phyloP scores from a whole-genome alignment of 192 early-diverging fungal genomes.

The Mortierella alpina region DNA sequence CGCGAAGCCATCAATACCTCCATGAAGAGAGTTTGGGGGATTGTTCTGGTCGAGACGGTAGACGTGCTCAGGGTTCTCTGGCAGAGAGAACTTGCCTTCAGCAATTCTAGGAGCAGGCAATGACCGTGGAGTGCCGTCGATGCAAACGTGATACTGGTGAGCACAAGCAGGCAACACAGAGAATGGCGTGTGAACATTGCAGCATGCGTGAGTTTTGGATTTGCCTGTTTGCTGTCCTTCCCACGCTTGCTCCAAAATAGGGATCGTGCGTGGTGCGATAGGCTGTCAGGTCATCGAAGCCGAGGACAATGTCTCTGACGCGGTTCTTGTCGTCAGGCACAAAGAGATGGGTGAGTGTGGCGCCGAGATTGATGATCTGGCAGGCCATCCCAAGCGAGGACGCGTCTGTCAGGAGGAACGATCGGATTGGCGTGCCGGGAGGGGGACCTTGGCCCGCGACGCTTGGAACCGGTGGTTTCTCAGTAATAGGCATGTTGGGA shows the following conservation, averaged over 20 bases:
- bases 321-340: slow-evolving; percentile 57
- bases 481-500: slow-evolving; percentile 19
- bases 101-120: slow-evolving; percentile 60
- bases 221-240: slow-evolving; percentile 80
- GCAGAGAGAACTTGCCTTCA: slow-evolving; percentile 71
- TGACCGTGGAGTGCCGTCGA: background rate
- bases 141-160: too few species aligned
- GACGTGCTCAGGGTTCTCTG: slow-evolving; percentile 38
- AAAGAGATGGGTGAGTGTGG: slow-evolving; percentile 74
- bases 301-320: slow-evolving; percentile 76
- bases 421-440: slow-evolving; percentile 33
- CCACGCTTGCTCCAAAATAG: slow-evolving; percentile 85
- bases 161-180: background rate
- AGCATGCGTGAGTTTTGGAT: background rate
- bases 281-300: slow-evolving; percentile 71
- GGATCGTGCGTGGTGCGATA: slow-evolving; percentile 64
- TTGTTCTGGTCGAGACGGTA: slow-evolving; percentile 75
- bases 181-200: background rate
- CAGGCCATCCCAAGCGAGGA: slow-evolving; percentile 45
- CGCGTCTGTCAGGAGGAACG: slow-evolving; percentile 33
- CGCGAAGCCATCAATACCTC: slow-evolving; percentile 81
- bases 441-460: slow-evolving; percentile 32
- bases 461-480: slow-evolving; percentile 23
- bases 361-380: slow-evolving; percentile 73
- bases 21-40: slow-evolving; percentile 85